Conservation (phyloP, 2,329 filamentous ascomycete genomes). For the Xylaria hypoxylon region DNA sequence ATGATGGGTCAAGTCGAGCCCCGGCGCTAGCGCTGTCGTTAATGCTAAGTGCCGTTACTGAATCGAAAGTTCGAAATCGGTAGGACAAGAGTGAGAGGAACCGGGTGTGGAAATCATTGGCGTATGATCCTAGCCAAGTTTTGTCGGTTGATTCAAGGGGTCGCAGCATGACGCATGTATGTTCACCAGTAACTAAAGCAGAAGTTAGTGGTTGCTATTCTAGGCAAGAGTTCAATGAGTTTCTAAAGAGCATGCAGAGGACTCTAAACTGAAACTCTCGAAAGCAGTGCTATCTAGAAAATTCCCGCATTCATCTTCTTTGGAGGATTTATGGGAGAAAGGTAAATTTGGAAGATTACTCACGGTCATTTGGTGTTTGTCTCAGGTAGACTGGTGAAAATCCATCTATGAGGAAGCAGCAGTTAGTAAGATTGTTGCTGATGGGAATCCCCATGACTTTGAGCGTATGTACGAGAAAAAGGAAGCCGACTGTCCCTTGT, state of each 20-base stretch:
- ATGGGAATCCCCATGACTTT: background rate
- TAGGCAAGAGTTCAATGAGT: background rate
- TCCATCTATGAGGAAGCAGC: slow-evolving; percentile 54
- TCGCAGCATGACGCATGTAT: slow-evolving; percentile 96
- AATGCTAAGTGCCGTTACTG: slow-evolving; percentile 83
- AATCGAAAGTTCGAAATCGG: slow-evolving; percentile 86
- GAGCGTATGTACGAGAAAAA: background rate
- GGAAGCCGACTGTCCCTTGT: background rate
- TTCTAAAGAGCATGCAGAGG: no score
- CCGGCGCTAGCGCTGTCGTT: slow-evolving; percentile 85
- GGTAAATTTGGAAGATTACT: slow-evolving; percentile 17
- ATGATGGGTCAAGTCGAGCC: slow-evolving; percentile 72
- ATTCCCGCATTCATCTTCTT: background rate
- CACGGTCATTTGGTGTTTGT: slow-evolving; percentile 88
- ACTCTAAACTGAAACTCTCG: background rate
- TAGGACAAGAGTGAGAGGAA: slow-evolving; percentile 92
- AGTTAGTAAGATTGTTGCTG: slow-evolving; percentile 8
- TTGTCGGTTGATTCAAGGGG: slow-evolving; percentile 74
- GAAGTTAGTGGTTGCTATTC: slow-evolving; percentile 19
- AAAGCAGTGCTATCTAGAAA: no score
- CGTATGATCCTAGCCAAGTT: slow-evolving; percentile 90
- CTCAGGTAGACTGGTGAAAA: slow-evolving; percentile 94
- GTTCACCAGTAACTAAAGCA: slow-evolving; percentile 81
- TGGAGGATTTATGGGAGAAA: background rate
- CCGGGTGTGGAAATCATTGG: slow-evolving; percentile 93